phyloP scores from a whole-genome alignment of 1,284 basidiomycete genomes.

The Cutaneotrichosporon mucoides region DNA sequence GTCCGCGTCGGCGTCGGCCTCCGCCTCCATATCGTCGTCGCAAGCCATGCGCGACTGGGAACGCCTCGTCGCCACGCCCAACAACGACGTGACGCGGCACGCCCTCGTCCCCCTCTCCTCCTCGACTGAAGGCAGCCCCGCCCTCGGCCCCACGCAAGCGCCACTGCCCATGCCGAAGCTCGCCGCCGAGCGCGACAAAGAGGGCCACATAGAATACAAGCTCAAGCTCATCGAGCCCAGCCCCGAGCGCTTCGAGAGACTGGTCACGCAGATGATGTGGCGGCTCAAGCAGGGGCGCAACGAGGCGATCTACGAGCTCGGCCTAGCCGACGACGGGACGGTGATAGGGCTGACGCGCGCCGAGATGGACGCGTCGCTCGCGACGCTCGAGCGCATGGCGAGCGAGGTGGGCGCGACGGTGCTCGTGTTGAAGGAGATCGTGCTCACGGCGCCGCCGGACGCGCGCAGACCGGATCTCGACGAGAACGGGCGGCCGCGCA shows the following conservation, averaged over 20 bases:
- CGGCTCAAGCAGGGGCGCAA: conserved; percentile 84
- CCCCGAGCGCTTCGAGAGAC: conserved; percentile 51
- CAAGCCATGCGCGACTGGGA: conserved; percentile 43
- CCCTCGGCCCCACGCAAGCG: conserved; percentile 1
- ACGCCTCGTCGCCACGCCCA: conserved; percentile 26
- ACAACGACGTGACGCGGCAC: conserved; percentile 29
- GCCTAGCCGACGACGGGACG: conserved; percentile 75
- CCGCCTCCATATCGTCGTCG: background rate
- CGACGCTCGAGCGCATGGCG: conserved; percentile 86
- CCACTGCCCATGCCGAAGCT: conserved; percentile 31
- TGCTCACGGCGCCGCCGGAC: conserved; percentile 22
- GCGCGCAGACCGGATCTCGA: conserved; percentile 31
- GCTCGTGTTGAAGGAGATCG: conserved; percentile 78
- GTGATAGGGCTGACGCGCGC: conserved; percentile 70
- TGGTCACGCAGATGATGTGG: conserved; percentile 94
- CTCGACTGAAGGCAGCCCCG: conserved; percentile 12
- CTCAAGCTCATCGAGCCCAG: conserved; percentile 47
- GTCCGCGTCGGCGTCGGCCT: background rate
- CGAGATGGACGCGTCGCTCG: conserved; percentile 73
- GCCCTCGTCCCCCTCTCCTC: conserved; percentile 29
- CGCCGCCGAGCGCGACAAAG: conserved; percentile 46
- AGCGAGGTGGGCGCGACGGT: conserved; percentile 84
- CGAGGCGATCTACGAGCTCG: conserved; percentile 87
- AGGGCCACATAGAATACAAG: conserved; percentile 51
- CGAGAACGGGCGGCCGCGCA: conserved; percentile 25